A percentile compares a stretch with the other conserved stretches of the same genome.
These are phyloP conservation scores for Aureobasidium sp. DNA, from an alignment of 2,329 filamentous ascomycete genomes.

Conservation along the genomic window DNA sequence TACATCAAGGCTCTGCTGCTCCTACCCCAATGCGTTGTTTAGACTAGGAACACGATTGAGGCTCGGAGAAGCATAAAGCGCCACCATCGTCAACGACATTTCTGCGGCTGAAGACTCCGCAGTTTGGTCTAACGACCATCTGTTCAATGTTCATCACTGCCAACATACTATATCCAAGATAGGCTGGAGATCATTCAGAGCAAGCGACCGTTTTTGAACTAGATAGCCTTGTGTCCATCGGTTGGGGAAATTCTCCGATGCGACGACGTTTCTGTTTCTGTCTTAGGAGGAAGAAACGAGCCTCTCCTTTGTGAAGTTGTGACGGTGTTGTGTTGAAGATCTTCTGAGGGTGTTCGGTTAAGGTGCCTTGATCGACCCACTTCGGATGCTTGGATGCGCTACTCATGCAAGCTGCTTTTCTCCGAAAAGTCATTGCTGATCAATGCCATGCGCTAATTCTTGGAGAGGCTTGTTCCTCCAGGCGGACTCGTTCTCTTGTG, in stretches of 20 bases:
- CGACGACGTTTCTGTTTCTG: neutral
- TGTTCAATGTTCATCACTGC: neutral
- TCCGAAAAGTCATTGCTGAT: slow-evolving; percentile 2
- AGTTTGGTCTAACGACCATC: neutral
- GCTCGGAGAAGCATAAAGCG: neutral
- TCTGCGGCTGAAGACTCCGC: neutral
- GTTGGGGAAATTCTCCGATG: slow-evolving; percentile 2
- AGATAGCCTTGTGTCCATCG: neutral
- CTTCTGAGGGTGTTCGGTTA: neutral
- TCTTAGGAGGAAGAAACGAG: neutral
- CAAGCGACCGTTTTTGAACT: neutral
- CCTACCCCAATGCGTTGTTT: neutral
- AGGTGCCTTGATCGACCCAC: neutral
- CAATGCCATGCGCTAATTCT: neutral
- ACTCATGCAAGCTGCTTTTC: neutral
- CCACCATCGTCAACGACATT: slow-evolving; percentile 1
- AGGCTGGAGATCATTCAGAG: neutral
- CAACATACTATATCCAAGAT: too few species aligned
- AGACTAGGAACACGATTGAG: neutral
- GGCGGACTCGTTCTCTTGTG: neutral
- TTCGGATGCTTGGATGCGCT: neutral
- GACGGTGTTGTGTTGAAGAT: neutral
- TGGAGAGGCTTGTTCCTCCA: neutral
- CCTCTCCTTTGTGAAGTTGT: neutral
- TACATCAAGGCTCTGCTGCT: neutral